Base-by-base conservation (phyloP, 2,329 filamentous ascomycete genomes). In the Aspergillus sp. region DNA sequence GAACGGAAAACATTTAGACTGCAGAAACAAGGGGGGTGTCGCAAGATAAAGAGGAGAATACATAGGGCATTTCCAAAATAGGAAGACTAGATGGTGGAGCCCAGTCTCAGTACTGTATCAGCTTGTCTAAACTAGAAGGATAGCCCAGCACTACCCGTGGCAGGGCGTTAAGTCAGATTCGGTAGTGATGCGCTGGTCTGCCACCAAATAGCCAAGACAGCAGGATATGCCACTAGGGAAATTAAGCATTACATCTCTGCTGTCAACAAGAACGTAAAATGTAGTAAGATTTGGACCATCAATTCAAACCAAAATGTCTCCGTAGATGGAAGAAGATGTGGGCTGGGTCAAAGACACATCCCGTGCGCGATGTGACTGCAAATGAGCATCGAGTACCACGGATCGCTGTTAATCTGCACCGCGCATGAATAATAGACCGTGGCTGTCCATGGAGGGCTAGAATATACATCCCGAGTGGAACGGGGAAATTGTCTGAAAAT, bases 41-140 rank as follows among this genome's bases (percentile, higher is more conserved):
- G 43, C 28, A 36, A 47, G 49, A 51, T 52, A 53, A 51, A 53
- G 8, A 43, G 40, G 48, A 47, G 40, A 51, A 36, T 44, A 43
- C 42, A 44, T 47, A 42, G 27, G 8, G 30, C 30, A 38, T n/a
- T n/a, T 8, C 35, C 35, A 38, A 6, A 26, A n/a, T 29, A 33
- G 35, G 44, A n/a, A 39, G 7, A 40, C 28, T 28, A 26, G 7
- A 28, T 4, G n/a, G 33, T 30, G 43, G 43, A 39, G 36, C 35
- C 35, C n/a, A 45, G 35, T 40, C 19, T 4, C 26, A 26, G 40
- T 32, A 29, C 19, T 29, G 29, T 42, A 30, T 42, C 40, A 28
- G 19, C 3, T 10, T 36, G 6, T 36, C 19, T 29, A 32, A 30
- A 34, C 36, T 35, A 40, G 33, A 42, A 27, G 30, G 3, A 32